Conservation (phyloP, 805 yeast species). For the Barnettozyma populi region DNA sequence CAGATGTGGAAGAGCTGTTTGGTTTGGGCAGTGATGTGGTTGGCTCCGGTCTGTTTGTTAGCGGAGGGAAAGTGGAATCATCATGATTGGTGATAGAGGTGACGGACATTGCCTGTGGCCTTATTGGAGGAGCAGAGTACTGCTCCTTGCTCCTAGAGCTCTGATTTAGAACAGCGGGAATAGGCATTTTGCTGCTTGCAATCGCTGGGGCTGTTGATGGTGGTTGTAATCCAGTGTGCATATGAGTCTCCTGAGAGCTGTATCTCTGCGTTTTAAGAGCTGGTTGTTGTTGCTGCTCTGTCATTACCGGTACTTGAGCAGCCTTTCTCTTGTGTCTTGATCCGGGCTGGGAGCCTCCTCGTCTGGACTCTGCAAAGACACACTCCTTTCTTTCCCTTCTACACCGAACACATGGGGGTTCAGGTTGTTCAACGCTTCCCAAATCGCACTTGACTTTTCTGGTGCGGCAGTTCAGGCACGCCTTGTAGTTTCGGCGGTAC, state of each 20-base stretch:
- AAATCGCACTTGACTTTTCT: constrained; percentile 84
- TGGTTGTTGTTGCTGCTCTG: constrained; percentile 3
- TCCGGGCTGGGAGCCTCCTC: constrained; percentile 38
- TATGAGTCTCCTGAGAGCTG: not conserved
- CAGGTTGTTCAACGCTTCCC: constrained; percentile 69
- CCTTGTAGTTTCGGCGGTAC: constrained; percentile 67
- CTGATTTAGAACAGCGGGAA: not conserved
- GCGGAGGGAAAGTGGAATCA: not conserved
- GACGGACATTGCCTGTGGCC: not conserved
- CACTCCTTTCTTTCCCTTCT: constrained; percentile 79
- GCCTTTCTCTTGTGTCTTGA: not conserved
- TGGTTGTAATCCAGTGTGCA: not conserved
- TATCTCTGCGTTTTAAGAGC: not conserved
- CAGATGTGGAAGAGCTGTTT: constrained; percentile 6
- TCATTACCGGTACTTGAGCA: constrained; percentile 18
- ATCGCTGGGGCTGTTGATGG: not conserved
- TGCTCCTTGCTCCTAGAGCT: not conserved
- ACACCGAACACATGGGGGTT: constrained; percentile 85
- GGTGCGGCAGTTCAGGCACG: constrained; percentile 80
- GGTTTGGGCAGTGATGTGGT: constrained; percentile 6
- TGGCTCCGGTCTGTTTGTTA: not conserved
- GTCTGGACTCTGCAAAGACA: constrained; percentile 53
- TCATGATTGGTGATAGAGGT: not conserved
- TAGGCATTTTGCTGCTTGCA: not conserved
- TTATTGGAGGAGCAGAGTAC: not conserved